A percentile compares a stretch with the other conserved stretches of the same genome.
phyloP scores from a whole-genome alignment of 2,329 filamentous ascomycete species.

The Pezicula neosporulosa region DNA sequence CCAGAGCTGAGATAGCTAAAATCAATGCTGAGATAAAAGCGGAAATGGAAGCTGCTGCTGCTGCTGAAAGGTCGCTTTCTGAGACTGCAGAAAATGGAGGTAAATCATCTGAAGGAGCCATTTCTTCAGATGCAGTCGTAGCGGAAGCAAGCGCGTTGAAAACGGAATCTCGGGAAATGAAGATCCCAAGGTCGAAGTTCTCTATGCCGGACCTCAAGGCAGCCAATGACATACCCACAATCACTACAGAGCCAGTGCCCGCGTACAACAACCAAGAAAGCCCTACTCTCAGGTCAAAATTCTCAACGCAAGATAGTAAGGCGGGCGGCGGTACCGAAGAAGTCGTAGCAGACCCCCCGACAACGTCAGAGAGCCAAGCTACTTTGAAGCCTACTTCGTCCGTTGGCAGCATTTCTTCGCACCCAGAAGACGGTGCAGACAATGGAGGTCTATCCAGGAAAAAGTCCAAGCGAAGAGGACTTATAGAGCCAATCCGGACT shows the following conservation, averaged over 20 bases:
- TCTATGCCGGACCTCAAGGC: conserved; percentile 19
- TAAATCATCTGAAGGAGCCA: too few relatives aligned
- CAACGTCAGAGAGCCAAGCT: too few relatives aligned
- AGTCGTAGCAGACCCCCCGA: not conserved
- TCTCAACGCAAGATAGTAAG: conserved; percentile 6
- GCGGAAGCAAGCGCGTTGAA: conserved; percentile 1
- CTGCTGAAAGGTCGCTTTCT: too few relatives aligned
- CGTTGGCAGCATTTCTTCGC: conserved; percentile 18
- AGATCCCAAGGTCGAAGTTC: conserved; percentile 24
- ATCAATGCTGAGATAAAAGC: too few relatives aligned
- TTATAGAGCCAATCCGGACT: conserved; percentile 53
- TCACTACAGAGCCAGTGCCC: not conserved
- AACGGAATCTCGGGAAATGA: conserved; percentile 11
- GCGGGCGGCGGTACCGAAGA: not conserved
- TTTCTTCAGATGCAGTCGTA: too few relatives aligned
- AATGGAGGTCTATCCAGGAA: conserved; percentile 11
- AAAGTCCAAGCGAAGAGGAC: conserved; percentile 18
- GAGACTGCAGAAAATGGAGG: too few relatives aligned
- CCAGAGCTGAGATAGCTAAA: too few relatives aligned
- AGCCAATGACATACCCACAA: conserved; percentile 1
- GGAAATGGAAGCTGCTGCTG: too few relatives aligned
- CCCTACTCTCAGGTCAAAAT: conserved; percentile 2
- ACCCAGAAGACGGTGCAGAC: conserved; percentile 19
- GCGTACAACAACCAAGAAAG: conserved; percentile 3
- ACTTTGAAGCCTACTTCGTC: conserved; percentile 27